A percentile compares a stretch with the other conserved stretches of the same genome.
Conservation (phyloP, 192 early-diverging fungal genomes). For the Linnemannia hyalina region DNA sequence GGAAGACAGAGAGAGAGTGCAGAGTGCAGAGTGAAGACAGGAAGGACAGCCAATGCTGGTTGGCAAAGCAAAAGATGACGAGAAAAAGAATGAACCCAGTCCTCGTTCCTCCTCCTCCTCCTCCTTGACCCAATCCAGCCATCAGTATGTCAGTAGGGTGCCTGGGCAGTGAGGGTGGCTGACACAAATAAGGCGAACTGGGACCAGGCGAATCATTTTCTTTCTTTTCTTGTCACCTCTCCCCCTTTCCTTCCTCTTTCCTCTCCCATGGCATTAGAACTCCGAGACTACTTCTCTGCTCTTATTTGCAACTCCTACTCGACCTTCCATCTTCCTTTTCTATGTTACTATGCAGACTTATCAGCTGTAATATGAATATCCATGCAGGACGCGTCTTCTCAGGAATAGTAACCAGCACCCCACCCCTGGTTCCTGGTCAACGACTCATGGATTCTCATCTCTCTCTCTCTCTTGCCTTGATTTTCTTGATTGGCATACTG, state of each 20-base stretch:
- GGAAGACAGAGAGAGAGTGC: too few species aligned
- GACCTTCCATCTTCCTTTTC: not conserved
- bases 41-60: too few species aligned
- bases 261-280: not conserved
- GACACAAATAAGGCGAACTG: too few species aligned
- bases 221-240: not conserved
- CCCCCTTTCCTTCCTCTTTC: not conserved
- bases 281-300: not conserved
- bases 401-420: not conserved
- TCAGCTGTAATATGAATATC: not conserved
- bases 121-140: too few species aligned
- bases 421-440: not conserved
- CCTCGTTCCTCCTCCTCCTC: too few species aligned
- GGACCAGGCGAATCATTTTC: too few species aligned
- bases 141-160: too few species aligned
- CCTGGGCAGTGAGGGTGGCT: too few species aligned
- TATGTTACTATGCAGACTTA: not conserved
- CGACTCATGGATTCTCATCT: not conserved
- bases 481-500: not conserved
- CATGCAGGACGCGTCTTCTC: not conserved
- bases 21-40: too few species aligned
- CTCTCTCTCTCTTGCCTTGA: not conserved
- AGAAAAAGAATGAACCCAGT: too few species aligned
- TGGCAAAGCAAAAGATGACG: too few species aligned
- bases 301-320: slow-evolving; percentile 7